Evolutionary conservation across 306 rosid genomes (phyloP).

Genomic region (Ceratonia siliqua): DNA sequence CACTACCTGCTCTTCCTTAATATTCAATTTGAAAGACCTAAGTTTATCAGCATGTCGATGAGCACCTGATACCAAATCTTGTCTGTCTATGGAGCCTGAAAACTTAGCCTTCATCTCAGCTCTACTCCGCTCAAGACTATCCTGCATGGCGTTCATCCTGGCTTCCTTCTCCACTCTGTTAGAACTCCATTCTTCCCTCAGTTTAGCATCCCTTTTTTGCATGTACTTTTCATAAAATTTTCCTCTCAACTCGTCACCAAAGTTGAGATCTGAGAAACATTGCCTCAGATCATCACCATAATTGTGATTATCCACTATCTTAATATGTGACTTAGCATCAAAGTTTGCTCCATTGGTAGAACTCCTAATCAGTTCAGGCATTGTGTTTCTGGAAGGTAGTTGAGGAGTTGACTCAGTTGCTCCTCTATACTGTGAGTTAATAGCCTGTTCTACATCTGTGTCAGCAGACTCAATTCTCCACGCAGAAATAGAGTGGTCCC

Average conservation of each 20-base stretch:
- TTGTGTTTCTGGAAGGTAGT: constrained; percentile 40
- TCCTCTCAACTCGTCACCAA: constrained; percentile 81
- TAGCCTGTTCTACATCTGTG: constrained; percentile 52
- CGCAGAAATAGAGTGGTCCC: constrained; percentile 72
- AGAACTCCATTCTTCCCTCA: constrained; percentile 82
- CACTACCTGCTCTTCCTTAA: constrained; percentile 78
- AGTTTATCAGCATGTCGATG: constrained; percentile 70
- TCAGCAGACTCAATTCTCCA: constrained; percentile 64
- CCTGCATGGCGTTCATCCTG: constrained; percentile 92
- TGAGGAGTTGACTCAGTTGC: constrained; percentile 57
- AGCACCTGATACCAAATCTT: constrained; percentile 57
- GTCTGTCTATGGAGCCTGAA: constrained; percentile 63
- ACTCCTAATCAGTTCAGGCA: constrained; percentile 47
- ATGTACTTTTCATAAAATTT: constrained; percentile 79
- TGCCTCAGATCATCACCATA: constrained; percentile 56
- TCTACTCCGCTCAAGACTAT: constrained; percentile 79
- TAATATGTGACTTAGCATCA: constrained; percentile 40
- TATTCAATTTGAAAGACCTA: constrained; percentile 64
- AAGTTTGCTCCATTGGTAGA: constrained; percentile 41
- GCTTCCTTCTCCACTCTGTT: constrained; percentile 93
- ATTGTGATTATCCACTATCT: constrained; percentile 47
- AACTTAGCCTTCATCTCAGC: constrained; percentile 86
- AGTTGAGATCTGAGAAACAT: constrained; percentile 55
- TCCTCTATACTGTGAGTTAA: constrained; percentile 49
- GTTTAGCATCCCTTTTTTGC: constrained; percentile 94